phyloP scores from a whole-genome alignment of 768 basidiomycete species.

The Omphalotus guepiniiformis region DNA sequence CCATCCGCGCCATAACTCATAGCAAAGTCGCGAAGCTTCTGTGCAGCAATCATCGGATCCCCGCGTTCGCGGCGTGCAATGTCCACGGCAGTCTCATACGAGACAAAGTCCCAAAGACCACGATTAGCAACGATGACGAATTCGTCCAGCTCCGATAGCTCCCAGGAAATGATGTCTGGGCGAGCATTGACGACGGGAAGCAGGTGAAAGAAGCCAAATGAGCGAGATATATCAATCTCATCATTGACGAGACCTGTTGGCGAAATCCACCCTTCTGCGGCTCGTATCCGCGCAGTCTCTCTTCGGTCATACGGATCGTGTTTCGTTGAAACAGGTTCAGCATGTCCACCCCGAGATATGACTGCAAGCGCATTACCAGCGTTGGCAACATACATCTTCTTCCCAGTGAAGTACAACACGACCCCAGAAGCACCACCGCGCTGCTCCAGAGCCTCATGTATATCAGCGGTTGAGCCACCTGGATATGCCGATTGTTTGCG shows the following conservation, averaged over 20 bases:
- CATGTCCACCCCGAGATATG: constrained; percentile 71
- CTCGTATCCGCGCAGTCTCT: constrained; percentile 84
- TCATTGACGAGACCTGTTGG: constrained; percentile 89
- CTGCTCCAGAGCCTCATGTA: constrained; percentile 45
- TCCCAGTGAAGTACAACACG: constrained; percentile 78
- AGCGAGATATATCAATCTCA: constrained; percentile 85
- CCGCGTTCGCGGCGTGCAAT: constrained; percentile 74
- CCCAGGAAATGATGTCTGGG: constrained; percentile 68
- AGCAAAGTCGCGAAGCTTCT: constrained; percentile 94
- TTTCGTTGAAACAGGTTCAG: constrained; percentile 66
- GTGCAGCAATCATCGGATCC: constrained; percentile 77
- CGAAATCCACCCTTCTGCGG: constrained; percentile 93
- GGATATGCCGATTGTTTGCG: constrained; percentile 75
- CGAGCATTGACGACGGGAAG: constrained; percentile 88
- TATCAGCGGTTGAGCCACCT: constrained; percentile 26
- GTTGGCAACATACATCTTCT: constrained; percentile 86
- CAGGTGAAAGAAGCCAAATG: constrained; percentile 90
- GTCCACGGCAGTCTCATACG: constrained; percentile 94
- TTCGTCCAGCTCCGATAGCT: constrained; percentile 82
- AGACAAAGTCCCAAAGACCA: constrained; percentile 91
- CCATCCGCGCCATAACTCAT: constrained; percentile 95
- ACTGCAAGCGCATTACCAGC: constrained; percentile 87
- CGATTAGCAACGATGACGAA: constrained; percentile 94
- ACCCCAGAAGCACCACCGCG: constrained; percentile 80
- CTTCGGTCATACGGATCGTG: constrained; percentile 88